Base-by-base conservation (phyloP, 2,329 filamentous ascomycete genomes). In the Exophiala viscosa region DNA sequence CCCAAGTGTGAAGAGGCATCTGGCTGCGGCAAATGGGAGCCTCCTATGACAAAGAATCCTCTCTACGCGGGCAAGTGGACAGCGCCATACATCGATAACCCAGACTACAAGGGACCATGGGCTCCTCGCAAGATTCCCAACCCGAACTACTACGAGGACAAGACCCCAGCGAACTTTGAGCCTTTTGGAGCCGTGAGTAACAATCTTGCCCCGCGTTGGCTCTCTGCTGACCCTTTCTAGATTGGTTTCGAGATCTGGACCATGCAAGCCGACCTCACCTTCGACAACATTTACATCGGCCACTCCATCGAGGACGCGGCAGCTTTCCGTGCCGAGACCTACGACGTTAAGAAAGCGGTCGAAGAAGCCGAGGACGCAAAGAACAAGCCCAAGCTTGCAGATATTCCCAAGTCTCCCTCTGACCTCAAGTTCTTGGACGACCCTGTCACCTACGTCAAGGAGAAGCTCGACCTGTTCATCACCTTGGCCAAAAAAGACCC, bases 221-320 rank as follows among this genome's bases (percentile, higher is more conserved):
- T 18, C 18, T 31, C 13, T 14, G 32, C 14, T 52, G 49, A 44
- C 31, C 10, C 18, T 39, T 39, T 43, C 15, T 67, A 90, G 87
- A 91, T 97, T 76, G 93, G 93, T 66, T 97, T 97, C 68, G 93
- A 99, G 76, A 92, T 99, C 77, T 99, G 93, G 93, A 97, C 93
- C 67, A 99, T 99, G 93, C 92, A 96, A 77, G 95, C 85, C 72
- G 88, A 96, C 70, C 97, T 99, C 65, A 86, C 96, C 67, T 97
- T 99, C 67, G 90, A 97, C 84, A 99, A 99, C 85, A 95, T 99
- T 80, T 99, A 97, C 83, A 90, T 99, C 71, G 93, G 93, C 60
- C 93, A 99, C 84, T 97, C 92, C 15, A 72, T 93, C 64, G 90
- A 90, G 69, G 93, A 99, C 64, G 93, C 93, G 58, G 84, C 87